Conservation (phyloP, 345 rosid species). For the Mercurialis annua region DNA sequence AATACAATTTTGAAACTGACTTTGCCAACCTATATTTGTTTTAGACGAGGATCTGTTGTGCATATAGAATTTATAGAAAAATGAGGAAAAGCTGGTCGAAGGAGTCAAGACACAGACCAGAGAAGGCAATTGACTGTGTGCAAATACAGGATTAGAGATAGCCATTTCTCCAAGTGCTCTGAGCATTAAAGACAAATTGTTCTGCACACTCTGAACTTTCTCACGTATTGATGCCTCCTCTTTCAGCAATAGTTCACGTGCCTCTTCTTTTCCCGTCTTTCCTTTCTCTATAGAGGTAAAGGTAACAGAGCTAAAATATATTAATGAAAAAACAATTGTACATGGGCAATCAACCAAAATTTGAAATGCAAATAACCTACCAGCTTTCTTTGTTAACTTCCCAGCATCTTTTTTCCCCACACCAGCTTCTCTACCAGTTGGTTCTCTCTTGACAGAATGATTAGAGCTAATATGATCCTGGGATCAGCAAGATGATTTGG, state of each 20-base stretch:
- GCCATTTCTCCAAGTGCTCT: constrained; percentile 87
- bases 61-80: neutral
- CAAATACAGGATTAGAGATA: constrained; percentile 80
- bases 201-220: constrained; percentile 58
- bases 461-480: constrained; percentile 49
- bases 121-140: constrained; percentile 86
- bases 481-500: constrained; percentile 6
- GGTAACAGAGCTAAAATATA: constrained; percentile 11
- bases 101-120: constrained; percentile 55
- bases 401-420: constrained; percentile 63
- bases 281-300: constrained; percentile 60
- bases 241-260: constrained; percentile 80
- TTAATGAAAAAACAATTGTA: neutral
- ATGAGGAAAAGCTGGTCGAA: neutral
- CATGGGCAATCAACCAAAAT: constrained; percentile 9
- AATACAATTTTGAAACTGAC: neutral
- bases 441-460: constrained; percentile 62
- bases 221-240: constrained; percentile 82
- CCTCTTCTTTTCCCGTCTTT: constrained; percentile 93
- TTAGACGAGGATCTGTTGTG: neutral
- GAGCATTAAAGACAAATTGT: constrained; percentile 66
- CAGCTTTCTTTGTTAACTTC: constrained; percentile 65
- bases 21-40: neutral
- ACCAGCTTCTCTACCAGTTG: constrained; percentile 48
- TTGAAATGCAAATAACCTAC: constrained; percentile 32